phyloP scores from a whole-genome alignment of 2,329 filamentous ascomycete genomes.

The Botryosphaeria dothidea region DNA sequence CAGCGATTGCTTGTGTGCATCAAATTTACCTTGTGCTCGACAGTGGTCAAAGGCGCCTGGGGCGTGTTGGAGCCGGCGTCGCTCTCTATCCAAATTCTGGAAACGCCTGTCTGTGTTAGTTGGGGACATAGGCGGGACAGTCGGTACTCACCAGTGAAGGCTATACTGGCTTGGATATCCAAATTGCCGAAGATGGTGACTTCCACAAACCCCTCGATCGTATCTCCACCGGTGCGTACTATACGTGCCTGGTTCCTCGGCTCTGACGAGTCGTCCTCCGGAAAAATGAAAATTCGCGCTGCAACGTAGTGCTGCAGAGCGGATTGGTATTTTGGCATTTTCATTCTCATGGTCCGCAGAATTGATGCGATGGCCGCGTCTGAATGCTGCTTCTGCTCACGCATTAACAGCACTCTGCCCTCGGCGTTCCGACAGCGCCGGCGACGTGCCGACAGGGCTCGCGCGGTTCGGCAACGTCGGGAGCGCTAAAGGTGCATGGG shows the following conservation, averaged over 20 bases:
- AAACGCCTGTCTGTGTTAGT: too few species aligned
- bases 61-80: background rate
- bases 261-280: background rate
- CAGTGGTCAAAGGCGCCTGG: background rate
- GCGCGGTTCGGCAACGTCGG: background rate
- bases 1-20: too few species aligned
- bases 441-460: background rate
- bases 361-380: background rate
- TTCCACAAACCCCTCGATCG: background rate
- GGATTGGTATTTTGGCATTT: background rate
- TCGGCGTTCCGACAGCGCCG: background rate
- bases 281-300: background rate
- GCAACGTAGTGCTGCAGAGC: background rate
- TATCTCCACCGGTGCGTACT: background rate
- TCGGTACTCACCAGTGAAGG: background rate
- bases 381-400: too few species aligned
- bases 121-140: background rate
- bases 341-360: background rate
- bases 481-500: background rate
- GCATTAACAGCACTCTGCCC: background rate
- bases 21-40: background rate
- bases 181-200: background rate
- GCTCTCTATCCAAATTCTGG: background rate
- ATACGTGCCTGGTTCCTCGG: background rate
- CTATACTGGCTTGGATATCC: background rate